Evolutionary conservation across 352 stramenopile species (phyloP).

Genomic region (Globisporangium splendens): DNA sequence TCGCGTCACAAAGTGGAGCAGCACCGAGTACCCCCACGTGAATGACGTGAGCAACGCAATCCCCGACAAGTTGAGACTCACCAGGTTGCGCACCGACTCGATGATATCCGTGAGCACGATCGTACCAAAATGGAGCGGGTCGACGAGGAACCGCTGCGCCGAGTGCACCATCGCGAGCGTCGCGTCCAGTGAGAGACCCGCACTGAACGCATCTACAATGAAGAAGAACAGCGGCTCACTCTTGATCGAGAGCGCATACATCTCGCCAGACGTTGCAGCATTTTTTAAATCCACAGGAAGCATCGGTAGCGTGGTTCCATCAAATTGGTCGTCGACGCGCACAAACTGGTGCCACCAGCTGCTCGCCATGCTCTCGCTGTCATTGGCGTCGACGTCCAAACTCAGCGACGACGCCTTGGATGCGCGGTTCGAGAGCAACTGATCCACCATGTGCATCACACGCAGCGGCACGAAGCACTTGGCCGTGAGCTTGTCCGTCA

Average conservation of each 20-base stretch:
- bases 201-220: conserved; percentile 26
- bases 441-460: conserved; percentile 39
- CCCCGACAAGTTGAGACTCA: conserved; percentile 30
- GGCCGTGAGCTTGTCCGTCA: conserved; percentile 13
- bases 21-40: conserved; percentile 40
- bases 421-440: conserved; percentile 25
- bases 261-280: conserved; percentile 3
- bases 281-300: conserved; percentile 12
- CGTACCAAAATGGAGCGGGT: conserved; percentile 14
- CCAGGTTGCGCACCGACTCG: conserved; percentile 28
- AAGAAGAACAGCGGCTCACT: conserved; percentile 36
- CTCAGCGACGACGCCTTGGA: conserved; percentile 6
- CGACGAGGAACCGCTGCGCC: conserved; percentile 25
- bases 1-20: conserved; percentile 32
- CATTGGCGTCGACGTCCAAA: not conserved
- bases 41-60: conserved; percentile 31
- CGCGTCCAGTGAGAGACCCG: conserved; percentile 21
- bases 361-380: not conserved
- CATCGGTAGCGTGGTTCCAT: conserved; percentile 6
- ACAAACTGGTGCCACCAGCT: conserved; percentile 32
- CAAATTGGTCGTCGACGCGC: conserved; percentile 25
- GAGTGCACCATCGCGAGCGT: conserved; percentile 35
- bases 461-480: conserved; percentile 26
- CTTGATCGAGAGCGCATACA: conserved; percentile 23
- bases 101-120: conserved; percentile 20